Evolutionary conservation across 257 asterid species (phyloP).

Genomic region (Gentiana straminea): DNA sequence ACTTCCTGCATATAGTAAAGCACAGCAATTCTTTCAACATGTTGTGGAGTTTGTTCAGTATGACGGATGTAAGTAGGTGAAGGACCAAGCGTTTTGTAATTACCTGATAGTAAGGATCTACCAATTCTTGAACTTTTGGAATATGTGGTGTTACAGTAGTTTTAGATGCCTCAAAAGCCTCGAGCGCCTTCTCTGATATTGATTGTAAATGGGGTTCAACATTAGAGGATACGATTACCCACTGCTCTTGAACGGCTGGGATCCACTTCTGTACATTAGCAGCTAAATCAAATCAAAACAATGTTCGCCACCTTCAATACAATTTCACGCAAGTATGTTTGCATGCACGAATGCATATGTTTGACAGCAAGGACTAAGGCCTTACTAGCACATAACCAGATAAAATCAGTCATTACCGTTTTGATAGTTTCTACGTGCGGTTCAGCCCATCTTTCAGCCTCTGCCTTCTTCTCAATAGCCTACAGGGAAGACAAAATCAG

Average conservation of each 20-base stretch:
- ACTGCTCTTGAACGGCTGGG: conserved; percentile 65
- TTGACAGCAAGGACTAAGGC: too few species aligned
- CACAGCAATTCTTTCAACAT: neutral
- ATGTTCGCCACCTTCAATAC: neutral
- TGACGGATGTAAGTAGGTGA: neutral
- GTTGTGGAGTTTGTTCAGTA: neutral
- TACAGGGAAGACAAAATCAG: conserved; percentile 16
- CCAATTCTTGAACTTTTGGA: conserved; percentile 55
- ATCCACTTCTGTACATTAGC: conserved; percentile 59
- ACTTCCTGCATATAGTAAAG: conserved; percentile 37
- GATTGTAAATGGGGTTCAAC: conserved; percentile 60
- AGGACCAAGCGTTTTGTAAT: conserved; percentile 2
- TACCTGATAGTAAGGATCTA: conserved; percentile 75
- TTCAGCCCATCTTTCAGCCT: conserved; percentile 75
- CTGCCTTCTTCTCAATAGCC: conserved; percentile 73
- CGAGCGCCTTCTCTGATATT: conserved; percentile 45
- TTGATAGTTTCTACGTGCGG: conserved; percentile 72
- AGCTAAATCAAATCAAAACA: conserved; percentile 3
- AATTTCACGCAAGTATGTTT: neutral
- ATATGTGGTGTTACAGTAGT: conserved; percentile 53
- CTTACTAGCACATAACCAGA: neutral
- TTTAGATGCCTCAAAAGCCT: conserved; percentile 54
- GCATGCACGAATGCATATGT: neutral
- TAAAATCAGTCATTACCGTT: conserved; percentile 44
- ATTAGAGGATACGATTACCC: conserved; percentile 50